Evolutionary conservation across 2,329 filamentous ascomycete genomes (phyloP), one percentile per base, ranked within the genome.

Genomic region (Fusarium praegraminearum): DNA sequence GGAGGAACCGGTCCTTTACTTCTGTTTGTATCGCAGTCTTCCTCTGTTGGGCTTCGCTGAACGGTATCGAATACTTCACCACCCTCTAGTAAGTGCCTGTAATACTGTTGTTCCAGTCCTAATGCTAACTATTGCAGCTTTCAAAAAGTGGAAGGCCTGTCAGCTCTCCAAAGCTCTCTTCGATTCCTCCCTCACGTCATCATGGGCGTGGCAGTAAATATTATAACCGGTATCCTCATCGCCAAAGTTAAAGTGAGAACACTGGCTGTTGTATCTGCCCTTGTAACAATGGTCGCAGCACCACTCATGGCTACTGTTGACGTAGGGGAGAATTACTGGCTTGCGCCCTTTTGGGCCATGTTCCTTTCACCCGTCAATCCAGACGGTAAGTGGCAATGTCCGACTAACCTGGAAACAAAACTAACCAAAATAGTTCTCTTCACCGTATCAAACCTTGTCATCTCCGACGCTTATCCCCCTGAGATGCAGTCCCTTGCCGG

Each of bases 401-500:
- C n/a, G 15, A 40, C 13, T 13, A 5, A 4, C 32, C 24, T 2
- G 1, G 12, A 32, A 36, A 7, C 2, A 4, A n/a, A 2, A 35
- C 45, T 44, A n/a, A 52, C 15, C 8, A 10, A 8, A 12, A 3
- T 45, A 76, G 84, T 86, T 0, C 78, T 89, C 1, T 89, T 87
- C 69, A 89, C 85, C 0, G 83, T 88, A 0, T 85, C 83, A 0
- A 81, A 84, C 43, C 79, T 89, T 2, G 80, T 89, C 5, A 84
- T 89, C 5, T 83, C 84, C 0, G 83, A 86, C 28, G 83, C 81
- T 1, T 89, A 89, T 62, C 85, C 86, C 0, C 76, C 81, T 0
- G 79, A 86, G 20, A 83, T 82, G 3, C 87, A 90, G 60, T 86
- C 84, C 0, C 79, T 90, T 1, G 88, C 86, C 0, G 87, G 87